Evolutionary conservation across 2,329 filamentous ascomycete species (phyloP).

Genomic region (Fusarium aywerte): DNA sequence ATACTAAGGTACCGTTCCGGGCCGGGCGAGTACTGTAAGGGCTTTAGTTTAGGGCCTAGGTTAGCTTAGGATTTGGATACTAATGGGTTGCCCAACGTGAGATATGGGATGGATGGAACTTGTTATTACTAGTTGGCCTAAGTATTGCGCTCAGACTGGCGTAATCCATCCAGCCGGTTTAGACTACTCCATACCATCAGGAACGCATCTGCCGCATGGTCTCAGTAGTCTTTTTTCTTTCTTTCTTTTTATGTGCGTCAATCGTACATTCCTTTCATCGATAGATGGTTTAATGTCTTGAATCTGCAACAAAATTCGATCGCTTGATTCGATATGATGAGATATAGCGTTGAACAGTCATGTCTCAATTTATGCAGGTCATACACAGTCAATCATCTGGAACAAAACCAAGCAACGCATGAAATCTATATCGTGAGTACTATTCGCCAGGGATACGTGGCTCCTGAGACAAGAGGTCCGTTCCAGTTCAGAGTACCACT

Average conservation of each 20-base stretch:
- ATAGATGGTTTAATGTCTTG: conserved; percentile 15
- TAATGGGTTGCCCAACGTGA: not conserved
- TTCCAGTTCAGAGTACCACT: conserved; percentile 8
- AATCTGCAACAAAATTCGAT: conserved; percentile 15
- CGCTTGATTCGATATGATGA: not conserved
- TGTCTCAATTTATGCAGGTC: conserved; percentile 10
- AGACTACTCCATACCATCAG: not conserved
- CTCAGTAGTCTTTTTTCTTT: not conserved
- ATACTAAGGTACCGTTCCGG: conserved; percentile 13
- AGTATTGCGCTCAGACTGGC: conserved; percentile 38
- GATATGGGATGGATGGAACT: too few species aligned
- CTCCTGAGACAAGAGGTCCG: conserved; percentile 12
- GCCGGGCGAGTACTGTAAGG: conserved; percentile 1
- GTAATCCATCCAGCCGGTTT: conserved; percentile 29
- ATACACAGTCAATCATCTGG: not conserved
- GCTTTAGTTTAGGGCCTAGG: not conserved
- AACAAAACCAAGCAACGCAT: not conserved
- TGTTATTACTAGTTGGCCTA: not conserved
- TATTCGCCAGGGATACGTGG: not conserved
- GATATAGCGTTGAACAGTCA: not conserved
- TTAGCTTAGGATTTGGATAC: not conserved
- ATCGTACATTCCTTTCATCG: not conserved
- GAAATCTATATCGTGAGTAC: not conserved
- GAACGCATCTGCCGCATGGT: conserved; percentile 18
- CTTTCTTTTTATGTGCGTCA: not conserved